A percentile compares a stretch with the other conserved stretches of the same genome.
phyloP scores from a whole-genome alignment of 2,329 filamentous ascomycete species.

The Colletotrichum sp. region DNA sequence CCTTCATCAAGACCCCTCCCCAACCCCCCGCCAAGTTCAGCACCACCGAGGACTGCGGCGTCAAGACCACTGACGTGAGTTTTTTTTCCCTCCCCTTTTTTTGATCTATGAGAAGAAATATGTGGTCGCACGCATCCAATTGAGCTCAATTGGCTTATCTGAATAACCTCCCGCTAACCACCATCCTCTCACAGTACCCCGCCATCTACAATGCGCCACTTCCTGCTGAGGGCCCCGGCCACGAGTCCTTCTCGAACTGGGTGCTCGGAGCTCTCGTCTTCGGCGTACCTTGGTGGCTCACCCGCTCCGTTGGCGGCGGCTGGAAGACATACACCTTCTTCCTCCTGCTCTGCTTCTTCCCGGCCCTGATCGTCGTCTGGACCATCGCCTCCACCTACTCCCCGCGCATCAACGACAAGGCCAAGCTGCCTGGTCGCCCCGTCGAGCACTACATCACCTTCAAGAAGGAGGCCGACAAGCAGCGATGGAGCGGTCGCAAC shows the following conservation, averaged over 20 bases:
- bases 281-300: constrained; percentile 77
- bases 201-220: constrained; percentile 94
- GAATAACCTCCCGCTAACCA: neutral
- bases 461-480: constrained; percentile 65
- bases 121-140: neutral
- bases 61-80: constrained; percentile 43
- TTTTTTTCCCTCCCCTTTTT: neutral
- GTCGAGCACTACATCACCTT: constrained; percentile 91
- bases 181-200: constrained; percentile 66
- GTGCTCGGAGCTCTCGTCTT: constrained; percentile 74
- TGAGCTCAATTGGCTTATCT: neutral
- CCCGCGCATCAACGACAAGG: constrained; percentile 93
- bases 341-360: constrained; percentile 76
- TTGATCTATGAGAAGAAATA: neutral
- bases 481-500: constrained; percentile 76
- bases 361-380: constrained; percentile 86
- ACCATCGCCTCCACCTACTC: constrained; percentile 78
- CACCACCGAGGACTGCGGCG: constrained; percentile 67
- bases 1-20: constrained; percentile 47
- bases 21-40: constrained; percentile 64
- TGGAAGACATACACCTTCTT: constrained; percentile 90
- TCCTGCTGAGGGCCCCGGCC: constrained; percentile 84
- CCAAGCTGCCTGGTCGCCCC: constrained; percentile 80
- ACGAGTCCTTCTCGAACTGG: constrained; percentile 86
- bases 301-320: constrained; percentile 84